Evolutionary conservation across 805 yeast genomes (phyloP), one percentile per base, ranked within the genome.

Genomic region (Clavispora phyllophila): DNA sequence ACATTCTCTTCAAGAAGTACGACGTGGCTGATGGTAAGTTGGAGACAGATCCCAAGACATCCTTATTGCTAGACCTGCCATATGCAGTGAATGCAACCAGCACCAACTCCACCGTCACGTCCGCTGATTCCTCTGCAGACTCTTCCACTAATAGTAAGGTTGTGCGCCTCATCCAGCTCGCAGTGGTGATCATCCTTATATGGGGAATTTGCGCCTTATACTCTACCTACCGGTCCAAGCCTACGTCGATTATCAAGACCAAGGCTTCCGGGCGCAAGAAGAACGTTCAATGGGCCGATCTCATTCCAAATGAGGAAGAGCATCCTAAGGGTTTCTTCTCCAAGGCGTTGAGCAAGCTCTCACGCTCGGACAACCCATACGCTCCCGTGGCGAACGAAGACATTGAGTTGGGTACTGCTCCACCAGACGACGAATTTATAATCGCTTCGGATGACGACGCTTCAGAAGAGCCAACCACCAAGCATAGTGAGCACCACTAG

Each of bases 271-370:
- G 63, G 1, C 63, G 58, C 40, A 69, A 68, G 58, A 70, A 70
- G 54, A 70, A 69, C 39, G 76, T 70, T 13, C 74, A 65, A 54
- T 70, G 76, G 76, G 75, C 75, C 9, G 75, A 70, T 46, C 71
- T 68, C 53, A 51, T 70, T 42, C 65, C 66, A 45, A 63, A 58
- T 14, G 65, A 59, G n/a, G 62, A 55, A 32, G 54, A 51, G 14
- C 53, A 51, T 18, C 51, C 46, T 41, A 44, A 49, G 39, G 45
- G 78, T 2, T 65, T 74, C 37, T 54, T 68, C 6, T 45, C 63
- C 23, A 66, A 62, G 44, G 62, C 70, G 4, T 54, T 65, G 25
- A 56, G 58, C 42, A 67, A 63, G 47, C 52, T 66, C 25, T 57
- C 57, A 35, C 62, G 66, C 14, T 51, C 42, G 2, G 64, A 64